Percentiles rank a stretch among this genome's conserved stretches.
Evolutionary conservation across 352 stramenopile genomes (phyloP).

Genomic region (Pythium aquatile): DNA sequence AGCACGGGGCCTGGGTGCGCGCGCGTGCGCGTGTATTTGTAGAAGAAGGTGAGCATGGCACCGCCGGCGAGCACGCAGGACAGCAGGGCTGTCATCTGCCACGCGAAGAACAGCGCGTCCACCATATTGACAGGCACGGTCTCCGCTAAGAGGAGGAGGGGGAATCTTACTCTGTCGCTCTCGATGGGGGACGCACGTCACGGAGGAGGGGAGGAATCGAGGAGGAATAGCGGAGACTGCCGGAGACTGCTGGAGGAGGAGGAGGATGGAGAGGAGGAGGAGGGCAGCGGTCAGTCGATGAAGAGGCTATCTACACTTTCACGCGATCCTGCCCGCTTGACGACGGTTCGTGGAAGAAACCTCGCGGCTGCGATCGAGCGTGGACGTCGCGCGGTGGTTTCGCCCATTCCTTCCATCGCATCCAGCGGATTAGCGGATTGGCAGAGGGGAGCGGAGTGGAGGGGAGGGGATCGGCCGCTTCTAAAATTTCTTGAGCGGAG

Average conservation of each 20-base stretch:
- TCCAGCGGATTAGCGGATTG: not conserved
- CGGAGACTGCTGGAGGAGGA: not conserved
- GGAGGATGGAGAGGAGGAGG: not conserved
- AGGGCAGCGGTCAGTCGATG: not conserved
- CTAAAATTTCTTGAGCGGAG: not conserved
- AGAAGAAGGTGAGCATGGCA: constrained; percentile 73
- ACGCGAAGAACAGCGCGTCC: constrained; percentile 64
- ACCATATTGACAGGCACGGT: constrained; percentile 24
- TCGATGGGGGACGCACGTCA: not conserved
- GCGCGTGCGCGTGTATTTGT: constrained; percentile 55
- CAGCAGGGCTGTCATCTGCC: constrained; percentile 68
- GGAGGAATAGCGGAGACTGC: not conserved
- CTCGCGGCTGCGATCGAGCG: not conserved
- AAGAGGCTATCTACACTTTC: constrained; percentile 2
- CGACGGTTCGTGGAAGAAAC: constrained; percentile 3
- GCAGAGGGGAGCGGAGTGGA: no score
- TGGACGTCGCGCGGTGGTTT: not conserved
- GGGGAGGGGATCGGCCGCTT: not conserved
- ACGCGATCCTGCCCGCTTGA: not conserved
- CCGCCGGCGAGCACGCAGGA: constrained; percentile 49
- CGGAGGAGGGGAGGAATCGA: not conserved
- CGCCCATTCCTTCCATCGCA: not conserved
- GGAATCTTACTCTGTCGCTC: constrained; percentile 10
- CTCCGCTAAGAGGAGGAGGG: not conserved
- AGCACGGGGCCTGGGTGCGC: constrained; percentile 72